Percentiles rank a stretch among this genome's conserved stretches.
These are phyloP conservation scores for Clitopilus passeckerianus DNA, from an alignment of 768 basidiomycete species.

Conservation along the genomic window DNA sequence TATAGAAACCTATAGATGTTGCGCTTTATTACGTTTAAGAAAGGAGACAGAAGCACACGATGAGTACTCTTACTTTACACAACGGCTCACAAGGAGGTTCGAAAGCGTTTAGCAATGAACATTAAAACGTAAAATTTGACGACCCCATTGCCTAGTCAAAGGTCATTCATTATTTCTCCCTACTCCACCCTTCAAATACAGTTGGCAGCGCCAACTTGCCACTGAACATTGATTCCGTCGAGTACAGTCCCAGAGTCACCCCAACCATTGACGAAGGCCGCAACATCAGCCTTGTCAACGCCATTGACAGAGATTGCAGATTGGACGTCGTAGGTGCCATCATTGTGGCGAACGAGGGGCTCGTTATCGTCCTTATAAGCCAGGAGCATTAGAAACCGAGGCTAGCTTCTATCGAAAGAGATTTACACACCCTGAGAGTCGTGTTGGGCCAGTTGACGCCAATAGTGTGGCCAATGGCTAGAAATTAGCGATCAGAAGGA, in stretches of 20 bases:
- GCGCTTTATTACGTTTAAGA: too few relatives aligned
- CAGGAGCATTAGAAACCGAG: too few relatives aligned
- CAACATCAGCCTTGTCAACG: background rate
- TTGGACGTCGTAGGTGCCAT: background rate
- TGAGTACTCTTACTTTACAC: too few relatives aligned
- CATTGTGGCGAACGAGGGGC: background rate
- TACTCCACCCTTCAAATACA: background rate
- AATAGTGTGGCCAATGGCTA: background rate
- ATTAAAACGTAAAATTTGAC: too few relatives aligned
- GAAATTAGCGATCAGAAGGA: too few relatives aligned
- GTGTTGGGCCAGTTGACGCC: background rate
- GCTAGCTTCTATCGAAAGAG: too few relatives aligned
- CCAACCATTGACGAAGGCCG: background rate
- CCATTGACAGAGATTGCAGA: background rate
- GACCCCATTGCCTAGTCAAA: too few relatives aligned
- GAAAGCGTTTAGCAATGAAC: too few relatives aligned
- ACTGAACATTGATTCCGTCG: background rate
- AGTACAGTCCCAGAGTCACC: background rate
- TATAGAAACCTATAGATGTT: too few relatives aligned
- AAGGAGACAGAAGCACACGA: too few relatives aligned
- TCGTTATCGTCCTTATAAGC: background rate
- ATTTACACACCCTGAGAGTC: background rate
- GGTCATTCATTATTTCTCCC: too few relatives aligned
- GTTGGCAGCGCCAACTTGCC: background rate
- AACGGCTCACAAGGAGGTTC: too few relatives aligned